phyloP scores from a whole-genome alignment of 2,329 filamentous ascomycete genomes.

The Zymoseptoria ardabiliae region DNA sequence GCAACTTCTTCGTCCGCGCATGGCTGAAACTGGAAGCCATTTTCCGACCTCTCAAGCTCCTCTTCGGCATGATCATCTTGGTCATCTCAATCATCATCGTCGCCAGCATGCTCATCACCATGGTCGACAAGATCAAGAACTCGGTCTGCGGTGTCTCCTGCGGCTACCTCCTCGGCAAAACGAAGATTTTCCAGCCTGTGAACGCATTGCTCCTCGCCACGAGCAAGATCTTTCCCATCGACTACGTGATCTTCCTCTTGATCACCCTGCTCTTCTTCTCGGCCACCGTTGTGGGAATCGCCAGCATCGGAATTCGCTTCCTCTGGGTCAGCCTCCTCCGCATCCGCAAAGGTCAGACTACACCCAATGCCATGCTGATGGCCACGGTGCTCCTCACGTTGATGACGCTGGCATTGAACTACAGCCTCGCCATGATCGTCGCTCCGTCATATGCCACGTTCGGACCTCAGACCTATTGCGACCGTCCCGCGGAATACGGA shows the following conservation, averaged over 20 bases:
- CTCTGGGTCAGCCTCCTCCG: conserved; percentile 91
- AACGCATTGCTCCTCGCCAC: conserved; percentile 83
- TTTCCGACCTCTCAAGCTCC: conserved; percentile 79
- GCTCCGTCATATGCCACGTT: conserved; percentile 93
- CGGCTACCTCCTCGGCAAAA: conserved; percentile 80
- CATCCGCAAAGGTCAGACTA: conserved; percentile 80
- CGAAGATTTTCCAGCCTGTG: conserved; percentile 90
- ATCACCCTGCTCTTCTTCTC: conserved; percentile 82
- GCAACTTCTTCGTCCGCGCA: conserved; percentile 60
- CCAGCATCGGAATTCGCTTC: conserved; percentile 85
- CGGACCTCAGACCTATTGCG: conserved; percentile 90
- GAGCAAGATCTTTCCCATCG: conserved; percentile 77
- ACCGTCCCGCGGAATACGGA: conserved; percentile 56
- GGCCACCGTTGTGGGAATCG: conserved; percentile 78
- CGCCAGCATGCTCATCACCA: conserved; percentile 89
- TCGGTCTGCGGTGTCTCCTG: conserved; percentile 85
- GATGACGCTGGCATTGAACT: conserved; percentile 86
- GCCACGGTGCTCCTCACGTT: conserved; percentile 86
- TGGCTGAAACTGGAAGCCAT: conserved; percentile 78
- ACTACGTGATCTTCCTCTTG: conserved; percentile 83
- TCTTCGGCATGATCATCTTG: conserved; percentile 74
- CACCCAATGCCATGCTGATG: conserved; percentile 84
- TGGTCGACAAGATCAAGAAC: conserved; percentile 93
- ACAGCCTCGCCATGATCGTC: conserved; percentile 85
- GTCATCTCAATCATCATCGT: conserved; percentile 69